A percentile compares a stretch with the other conserved stretches of the same genome.
Evolutionary conservation across 495 filamentous ascomycete species (phyloP).

Genomic region (Cryomyces minteri): DNA sequence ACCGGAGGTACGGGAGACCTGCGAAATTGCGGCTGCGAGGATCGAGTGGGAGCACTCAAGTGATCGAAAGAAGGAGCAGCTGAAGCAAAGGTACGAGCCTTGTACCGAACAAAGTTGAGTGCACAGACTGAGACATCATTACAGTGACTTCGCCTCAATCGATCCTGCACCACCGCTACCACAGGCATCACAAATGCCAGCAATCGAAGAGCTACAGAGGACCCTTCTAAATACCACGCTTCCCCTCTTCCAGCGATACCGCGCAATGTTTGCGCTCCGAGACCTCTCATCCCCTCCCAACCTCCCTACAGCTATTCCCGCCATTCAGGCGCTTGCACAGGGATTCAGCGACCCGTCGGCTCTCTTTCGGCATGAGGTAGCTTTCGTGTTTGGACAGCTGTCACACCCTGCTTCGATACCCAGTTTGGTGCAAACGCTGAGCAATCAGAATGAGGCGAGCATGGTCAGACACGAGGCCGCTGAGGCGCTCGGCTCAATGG

Average conservation of each 20-base stretch:
- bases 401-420: conserved; percentile 93
- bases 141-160: conserved; percentile 82
- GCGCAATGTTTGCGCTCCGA: conserved; percentile 92
- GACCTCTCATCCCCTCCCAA: conserved; percentile 86
- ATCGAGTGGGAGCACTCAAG: conserved; percentile 84
- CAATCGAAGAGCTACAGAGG: conserved; percentile 55
- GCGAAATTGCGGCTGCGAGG: conserved; percentile 84
- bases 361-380: conserved; percentile 95
- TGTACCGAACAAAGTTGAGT: background rate
- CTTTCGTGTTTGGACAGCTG: conserved; percentile 94
- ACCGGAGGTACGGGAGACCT: conserved; percentile 80
- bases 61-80: conserved; percentile 47
- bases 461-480: conserved; percentile 99
- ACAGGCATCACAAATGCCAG: conserved; percentile 32
- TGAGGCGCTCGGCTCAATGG: conserved; percentile 90
- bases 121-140: background rate
- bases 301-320: conserved; percentile 67
- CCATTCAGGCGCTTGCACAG: conserved; percentile 67
- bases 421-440: conserved; percentile 58
- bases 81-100: conserved; percentile 50
- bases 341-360: conserved; percentile 76
- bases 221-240: conserved; percentile 58
- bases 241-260: conserved; percentile 81
- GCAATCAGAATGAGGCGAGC: conserved; percentile 60
- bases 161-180: conserved; percentile 87